phyloP scores from a whole-genome alignment of 2,329 filamentous ascomycete species.

The Fusarium mundagurra region DNA sequence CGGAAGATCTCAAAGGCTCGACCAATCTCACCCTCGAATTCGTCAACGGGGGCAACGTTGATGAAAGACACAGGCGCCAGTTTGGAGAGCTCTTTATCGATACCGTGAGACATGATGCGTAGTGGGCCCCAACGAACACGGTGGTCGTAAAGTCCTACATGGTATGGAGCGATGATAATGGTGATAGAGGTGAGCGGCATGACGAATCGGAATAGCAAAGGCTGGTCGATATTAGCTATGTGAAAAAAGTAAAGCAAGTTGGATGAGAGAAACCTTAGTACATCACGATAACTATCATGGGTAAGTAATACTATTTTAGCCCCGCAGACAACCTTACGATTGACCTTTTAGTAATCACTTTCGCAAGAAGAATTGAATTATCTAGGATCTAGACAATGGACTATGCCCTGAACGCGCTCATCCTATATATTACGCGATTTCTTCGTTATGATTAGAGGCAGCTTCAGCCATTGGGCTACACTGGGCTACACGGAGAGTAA shows the following conservation, averaged over 20 bases:
- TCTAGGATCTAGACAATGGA: accelerated
- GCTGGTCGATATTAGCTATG: background rate
- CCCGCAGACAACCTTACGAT: background rate
- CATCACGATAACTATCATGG: background rate
- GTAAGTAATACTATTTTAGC: background rate
- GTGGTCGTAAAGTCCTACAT: background rate
- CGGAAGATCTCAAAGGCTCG: background rate
- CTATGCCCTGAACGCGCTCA: accelerated
- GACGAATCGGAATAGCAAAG: background rate
- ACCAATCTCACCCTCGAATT: background rate
- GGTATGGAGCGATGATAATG: background rate
- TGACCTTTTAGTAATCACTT: background rate
- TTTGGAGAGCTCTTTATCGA: background rate
- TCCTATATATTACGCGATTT: too few species aligned
- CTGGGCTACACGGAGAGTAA: background rate
- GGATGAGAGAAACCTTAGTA: background rate
- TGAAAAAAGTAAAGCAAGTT: background rate
- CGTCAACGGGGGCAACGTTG: background rate
- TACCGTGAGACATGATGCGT: background rate
- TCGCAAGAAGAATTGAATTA: background rate
- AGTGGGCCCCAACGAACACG: background rate
- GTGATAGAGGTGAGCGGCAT: background rate
- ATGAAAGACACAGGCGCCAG: background rate
- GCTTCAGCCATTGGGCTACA: background rate
- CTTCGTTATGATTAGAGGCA: too few species aligned